Base-by-base conservation (phyloP, 2,329 filamentous ascomycete species). In the Microdochium paspali region DNA sequence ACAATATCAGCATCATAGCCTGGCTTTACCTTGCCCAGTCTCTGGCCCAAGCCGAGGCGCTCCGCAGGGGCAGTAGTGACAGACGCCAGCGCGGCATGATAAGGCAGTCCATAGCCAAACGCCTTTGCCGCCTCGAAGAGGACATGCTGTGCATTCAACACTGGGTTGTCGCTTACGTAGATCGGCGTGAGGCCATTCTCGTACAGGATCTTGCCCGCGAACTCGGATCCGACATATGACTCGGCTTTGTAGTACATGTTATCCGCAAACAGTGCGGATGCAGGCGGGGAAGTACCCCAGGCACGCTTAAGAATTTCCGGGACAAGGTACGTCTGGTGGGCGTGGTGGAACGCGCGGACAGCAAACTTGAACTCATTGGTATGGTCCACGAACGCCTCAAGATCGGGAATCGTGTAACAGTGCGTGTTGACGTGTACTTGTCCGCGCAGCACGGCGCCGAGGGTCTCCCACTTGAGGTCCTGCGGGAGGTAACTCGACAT, bases 181-280 rank as follows among this genome's bases (percentile, higher is more conserved):
- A 84, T 75, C 1, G 80, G 73, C 0, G 80, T 84, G 26, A 87
- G 68, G 24, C 78, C 81, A 48, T 77, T 72, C 21, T 85, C 81
- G 53, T 80, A 80, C 0, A 87, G 70, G 3, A 80, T 71, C 58
- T 84, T 85, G 24, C 82, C 82, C 2, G 82, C 82, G 50, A 77
- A 77, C 58, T 85, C 79, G 10, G 80, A 84, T 0, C 74, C 82
- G 4, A 77, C 67, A 54, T 82, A 84, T 0, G 81, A 68, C 63
- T 87, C 84, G 1, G 76, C 70, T 63, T 87, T 85, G 71, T 85
- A 87, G 60, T 77, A 84, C 78, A 85, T 85, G 58, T 82, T 84
- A 57, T 86, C 82, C 10, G 83, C 82, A 54, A 87, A 87, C 3
- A 85, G 66, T n/a, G 77, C 82, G 15, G 71, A 75, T 3, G 72